Evolutionary conservation across 2,329 filamentous ascomycete species (phyloP).

Genomic region (Neofusicoccum parvum): DNA sequence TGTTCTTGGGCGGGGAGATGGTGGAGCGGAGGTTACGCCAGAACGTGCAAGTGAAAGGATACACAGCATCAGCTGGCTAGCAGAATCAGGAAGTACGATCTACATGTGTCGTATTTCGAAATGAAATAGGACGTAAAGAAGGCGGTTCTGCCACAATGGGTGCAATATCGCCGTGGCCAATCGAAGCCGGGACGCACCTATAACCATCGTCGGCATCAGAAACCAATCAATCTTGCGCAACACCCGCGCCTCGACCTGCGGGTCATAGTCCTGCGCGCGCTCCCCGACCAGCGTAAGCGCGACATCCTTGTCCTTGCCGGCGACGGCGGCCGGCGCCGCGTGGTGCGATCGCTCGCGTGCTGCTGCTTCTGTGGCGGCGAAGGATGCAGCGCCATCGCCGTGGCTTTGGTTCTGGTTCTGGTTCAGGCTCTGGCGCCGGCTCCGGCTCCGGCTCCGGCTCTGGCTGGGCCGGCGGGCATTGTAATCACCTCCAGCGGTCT

Average conservation of each 20-base stretch:
- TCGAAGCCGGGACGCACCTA: constrained; percentile 30
- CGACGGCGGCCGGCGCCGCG: not conserved
- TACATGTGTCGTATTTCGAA: not conserved
- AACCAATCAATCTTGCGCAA: constrained; percentile 68
- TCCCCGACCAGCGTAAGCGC: constrained; percentile 64
- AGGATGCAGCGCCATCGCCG: not conserved
- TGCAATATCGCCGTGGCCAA: not conserved
- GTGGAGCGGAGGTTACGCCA: too few relatives aligned
- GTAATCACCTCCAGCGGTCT: not conserved
- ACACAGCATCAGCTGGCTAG: constrained; percentile 3
- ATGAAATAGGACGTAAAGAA: not conserved
- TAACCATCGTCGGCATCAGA: constrained; percentile 66
- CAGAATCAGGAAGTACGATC: constrained; percentile 17
- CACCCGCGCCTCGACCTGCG: constrained; percentile 57
- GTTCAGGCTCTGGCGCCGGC: not conserved
- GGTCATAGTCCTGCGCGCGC: constrained; percentile 56
- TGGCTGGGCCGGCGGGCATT: not conserved
- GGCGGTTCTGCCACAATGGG: not conserved
- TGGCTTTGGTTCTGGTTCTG: not conserved
- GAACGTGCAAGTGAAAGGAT: not conserved
- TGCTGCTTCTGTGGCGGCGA: not conserved
- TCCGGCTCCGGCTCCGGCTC: not conserved
- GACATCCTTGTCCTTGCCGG: constrained; percentile 51
- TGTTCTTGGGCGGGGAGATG: not conserved
- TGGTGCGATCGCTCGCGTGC: not conserved